Base-by-base conservation (phyloP, 805 yeast genomes). In the Candida palmyrensis region DNA sequence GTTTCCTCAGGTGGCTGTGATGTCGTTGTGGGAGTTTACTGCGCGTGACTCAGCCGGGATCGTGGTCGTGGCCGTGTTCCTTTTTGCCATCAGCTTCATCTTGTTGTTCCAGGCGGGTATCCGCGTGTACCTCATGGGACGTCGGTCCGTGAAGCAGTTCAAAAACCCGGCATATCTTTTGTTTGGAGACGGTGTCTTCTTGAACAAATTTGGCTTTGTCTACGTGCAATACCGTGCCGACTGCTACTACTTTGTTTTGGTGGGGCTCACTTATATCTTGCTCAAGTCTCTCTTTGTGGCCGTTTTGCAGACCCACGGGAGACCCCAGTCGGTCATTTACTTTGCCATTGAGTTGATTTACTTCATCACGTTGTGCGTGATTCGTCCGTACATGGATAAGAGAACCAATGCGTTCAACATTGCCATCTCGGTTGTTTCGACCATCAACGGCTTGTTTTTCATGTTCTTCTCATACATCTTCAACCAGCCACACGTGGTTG, bases 341-440 rank as follows among this genome's bases (percentile, higher is more conserved):
- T 83, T 90, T 49, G 78, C 69, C 12, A 66, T 85, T 40, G 97
- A 92, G 55, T 62, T 90, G 33, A 45, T 74, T 15, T 88, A 81
- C 59, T 77, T 84, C 41, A 71, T 72, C 22, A 66, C 68, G 0
- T 48, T 88, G 18, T 79, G 88, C 49, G 74, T 76, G 72, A 62
- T 73, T 36, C 75, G 92, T 57, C 98, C 98, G 8, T 92, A 75
- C 57, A 79, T 92, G 89, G 97, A 92, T 62, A 87, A 82, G 59
- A 74, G 95, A 62, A 89, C 97, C 21, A 92, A 92, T 49, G 80
- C 77, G n/a, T 85, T 88, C 74, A 90, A 89, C 61, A 90, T 92
- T 47, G 72, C 84, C 30, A 85, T 90, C 47, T 79, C 86, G 24
- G 73, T 83, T 29, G 79, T 92, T 45, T 83, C 79, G 52, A 73